Evolutionary conservation across 768 basidiomycete species (phyloP).

Genomic region (Auriscalpium orientale): DNA sequence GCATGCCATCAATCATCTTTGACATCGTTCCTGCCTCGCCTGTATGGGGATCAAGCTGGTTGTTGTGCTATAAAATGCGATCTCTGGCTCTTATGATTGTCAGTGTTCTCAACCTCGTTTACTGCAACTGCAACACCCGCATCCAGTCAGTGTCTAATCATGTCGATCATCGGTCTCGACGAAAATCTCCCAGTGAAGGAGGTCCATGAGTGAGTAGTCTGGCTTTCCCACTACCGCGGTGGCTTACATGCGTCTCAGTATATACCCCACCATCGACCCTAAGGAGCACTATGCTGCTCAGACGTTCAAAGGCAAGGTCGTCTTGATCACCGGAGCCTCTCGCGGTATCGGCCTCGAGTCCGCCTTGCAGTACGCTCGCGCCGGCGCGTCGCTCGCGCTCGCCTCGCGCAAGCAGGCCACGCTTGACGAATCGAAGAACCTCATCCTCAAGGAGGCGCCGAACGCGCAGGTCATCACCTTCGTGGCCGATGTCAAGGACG

Average conservation of each 20-base stretch:
- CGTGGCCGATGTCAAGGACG: conserved; percentile 8
- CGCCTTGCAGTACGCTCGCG: conserved; percentile 8
- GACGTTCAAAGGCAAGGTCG: conserved; percentile 13
- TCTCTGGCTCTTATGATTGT: too few species aligned
- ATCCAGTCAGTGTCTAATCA: too few species aligned
- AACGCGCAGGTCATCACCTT: conserved; percentile 5
- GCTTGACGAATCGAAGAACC: conserved; percentile 12
- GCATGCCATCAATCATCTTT: too few species aligned
- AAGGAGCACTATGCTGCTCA: not conserved
- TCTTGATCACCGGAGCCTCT: conserved; percentile 13
- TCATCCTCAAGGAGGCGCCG: not conserved
- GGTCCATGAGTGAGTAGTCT: too few species aligned
- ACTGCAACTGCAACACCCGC: too few species aligned
- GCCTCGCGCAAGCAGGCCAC: conserved; percentile 3
- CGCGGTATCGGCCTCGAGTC: conserved; percentile 10
- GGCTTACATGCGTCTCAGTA: not conserved
- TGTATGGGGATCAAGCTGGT: too few species aligned
- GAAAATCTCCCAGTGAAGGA: too few species aligned
- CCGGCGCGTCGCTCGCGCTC: conserved; percentile 12
- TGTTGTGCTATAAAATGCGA: too few species aligned
- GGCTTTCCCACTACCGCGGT: too few species aligned
- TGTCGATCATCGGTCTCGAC: too few species aligned
- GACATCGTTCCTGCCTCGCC: too few species aligned
- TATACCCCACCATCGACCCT: not conserved
- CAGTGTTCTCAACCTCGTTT: too few species aligned